Conservation (phyloP, 176 grass and related monocot genomes). For the Musa troglodytarum region DNA sequence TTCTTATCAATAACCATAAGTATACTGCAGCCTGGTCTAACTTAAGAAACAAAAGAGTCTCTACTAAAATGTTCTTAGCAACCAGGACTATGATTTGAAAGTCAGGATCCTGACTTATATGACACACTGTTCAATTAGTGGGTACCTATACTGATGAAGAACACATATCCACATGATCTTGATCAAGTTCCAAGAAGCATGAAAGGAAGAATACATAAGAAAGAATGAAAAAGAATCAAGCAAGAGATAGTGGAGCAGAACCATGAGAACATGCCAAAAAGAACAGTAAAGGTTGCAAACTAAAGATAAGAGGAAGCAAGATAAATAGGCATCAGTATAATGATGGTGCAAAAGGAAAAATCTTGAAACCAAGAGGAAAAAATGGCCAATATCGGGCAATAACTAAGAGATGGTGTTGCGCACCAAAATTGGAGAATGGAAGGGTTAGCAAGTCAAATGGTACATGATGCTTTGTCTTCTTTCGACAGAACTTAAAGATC, state of each 20-base stretch:
- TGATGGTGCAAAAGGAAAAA: not conserved
- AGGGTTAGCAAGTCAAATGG: too few species aligned
- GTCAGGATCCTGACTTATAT: not conserved
- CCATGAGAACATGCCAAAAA: not conserved
- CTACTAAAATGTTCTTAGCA: not conserved
- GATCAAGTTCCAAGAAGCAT: not conserved
- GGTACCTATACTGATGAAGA: not conserved
- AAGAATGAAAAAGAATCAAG: not conserved
- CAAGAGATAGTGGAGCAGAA: not conserved
- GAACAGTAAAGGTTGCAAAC: not conserved
- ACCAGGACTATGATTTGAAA: not conserved
- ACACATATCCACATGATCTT: not conserved
- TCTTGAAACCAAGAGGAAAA: not conserved
- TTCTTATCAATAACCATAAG: not conserved
- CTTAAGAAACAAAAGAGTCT: not conserved
- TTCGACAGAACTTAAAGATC: too few species aligned
- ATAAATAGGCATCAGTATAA: not conserved
- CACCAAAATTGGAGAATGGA: too few species aligned
- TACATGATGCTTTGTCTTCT: too few species aligned
- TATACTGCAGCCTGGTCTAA: not conserved
- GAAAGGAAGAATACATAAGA: not conserved
- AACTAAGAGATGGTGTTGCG: too few species aligned
- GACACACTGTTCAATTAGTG: not conserved
- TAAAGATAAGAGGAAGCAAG: not conserved
- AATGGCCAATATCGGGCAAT: not conserved